Percentiles rank a stretch among this genome's conserved stretches.
These are phyloP conservation scores for Infundibulicybe gibba DNA, from an alignment of 768 basidiomycete species.

Conservation along the genomic window DNA sequence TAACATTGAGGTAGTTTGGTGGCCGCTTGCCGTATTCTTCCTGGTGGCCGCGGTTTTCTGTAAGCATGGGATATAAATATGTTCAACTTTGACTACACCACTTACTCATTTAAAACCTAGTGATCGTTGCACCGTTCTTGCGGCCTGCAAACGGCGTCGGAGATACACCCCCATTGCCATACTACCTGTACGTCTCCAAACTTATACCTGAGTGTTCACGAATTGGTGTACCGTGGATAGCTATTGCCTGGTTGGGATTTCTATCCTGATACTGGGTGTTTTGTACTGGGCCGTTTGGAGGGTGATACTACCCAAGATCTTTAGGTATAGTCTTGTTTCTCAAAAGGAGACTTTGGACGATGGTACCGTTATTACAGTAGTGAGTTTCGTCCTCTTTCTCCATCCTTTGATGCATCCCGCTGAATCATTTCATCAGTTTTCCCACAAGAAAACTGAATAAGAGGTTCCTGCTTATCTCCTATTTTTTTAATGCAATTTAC, in stretches of 20 bases:
- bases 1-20: constrained; percentile 38
- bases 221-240: too few relatives aligned
- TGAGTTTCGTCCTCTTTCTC: constrained; percentile 23
- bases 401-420: too few relatives aligned
- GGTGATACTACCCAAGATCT: constrained; percentile 41
- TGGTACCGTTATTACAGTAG: constrained; percentile 51
- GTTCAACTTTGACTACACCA: neutral
- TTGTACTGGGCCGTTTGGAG: constrained; percentile 57
- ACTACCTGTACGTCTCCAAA: constrained; percentile 38
- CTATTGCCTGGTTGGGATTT: constrained; percentile 36
- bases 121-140: constrained; percentile 54
- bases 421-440: too few relatives aligned
- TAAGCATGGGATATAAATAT: constrained; percentile 18
- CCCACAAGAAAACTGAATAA: too few relatives aligned
- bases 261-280: constrained; percentile 39
- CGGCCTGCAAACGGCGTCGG: constrained; percentile 50
- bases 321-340: constrained; percentile 44
- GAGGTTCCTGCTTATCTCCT: too few relatives aligned
- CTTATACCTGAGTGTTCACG: too few relatives aligned
- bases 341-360: constrained; percentile 46
- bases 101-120: constrained; percentile 16
- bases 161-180: constrained; percentile 58
- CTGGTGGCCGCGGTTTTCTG: constrained; percentile 47
- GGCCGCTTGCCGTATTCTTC: constrained; percentile 52
- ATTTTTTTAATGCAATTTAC: too few relatives aligned